Evolutionary conservation across 805 yeast species (phyloP), one percentile per base, ranked within the genome.

Genomic region (Kuraishia piskuri): DNA sequence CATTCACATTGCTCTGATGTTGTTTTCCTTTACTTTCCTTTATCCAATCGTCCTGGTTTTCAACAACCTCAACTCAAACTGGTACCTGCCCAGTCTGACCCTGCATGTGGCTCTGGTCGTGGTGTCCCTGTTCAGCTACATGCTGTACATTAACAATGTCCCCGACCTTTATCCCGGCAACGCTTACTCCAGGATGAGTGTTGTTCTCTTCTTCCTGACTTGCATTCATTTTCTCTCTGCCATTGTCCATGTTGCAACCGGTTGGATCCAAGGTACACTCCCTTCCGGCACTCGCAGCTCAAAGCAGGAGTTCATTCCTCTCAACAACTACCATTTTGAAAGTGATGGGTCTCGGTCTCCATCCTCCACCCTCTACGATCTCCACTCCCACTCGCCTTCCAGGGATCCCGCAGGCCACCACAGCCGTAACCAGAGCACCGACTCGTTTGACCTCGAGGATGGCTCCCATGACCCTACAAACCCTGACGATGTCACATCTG

Each of bases 81-180:
- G 84, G 79, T 83, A 80, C 58, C 63, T 87, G 37, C 83, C 85
- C 0, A 63, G 72, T 2, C 75, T 86, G 56, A 67, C 82, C 1
- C 58, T 78, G 4, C 84, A 88, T 64, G 64, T 79, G 5, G 63
- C 64, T 0, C 58, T 77, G 4, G 67, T 78, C 4, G 47, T 81
- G 2, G 61, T 77, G 0, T 81, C 94, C 1, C 67, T 86, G 53
- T 56, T 82, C 17, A 67, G 77, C 20, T 79, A 83, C 60, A 75
- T 79, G 51, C 68, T 84, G 9, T 89, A 84, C 62, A 77, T 80
- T 46, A 65, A 72, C 3, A 72, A 84, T 19, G 84, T 83, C 22
- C 86, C 88, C 0, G 74, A 77, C 53, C 71, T 89, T 60, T 92
- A 89, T 65, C 96, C 96, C 0, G 74, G 77, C 46, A 88, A 88